These are phyloP conservation scores for Sporothrix globosa DNA, from an alignment of 2,329 filamentous ascomycete species.

Conservation along the genomic window DNA sequence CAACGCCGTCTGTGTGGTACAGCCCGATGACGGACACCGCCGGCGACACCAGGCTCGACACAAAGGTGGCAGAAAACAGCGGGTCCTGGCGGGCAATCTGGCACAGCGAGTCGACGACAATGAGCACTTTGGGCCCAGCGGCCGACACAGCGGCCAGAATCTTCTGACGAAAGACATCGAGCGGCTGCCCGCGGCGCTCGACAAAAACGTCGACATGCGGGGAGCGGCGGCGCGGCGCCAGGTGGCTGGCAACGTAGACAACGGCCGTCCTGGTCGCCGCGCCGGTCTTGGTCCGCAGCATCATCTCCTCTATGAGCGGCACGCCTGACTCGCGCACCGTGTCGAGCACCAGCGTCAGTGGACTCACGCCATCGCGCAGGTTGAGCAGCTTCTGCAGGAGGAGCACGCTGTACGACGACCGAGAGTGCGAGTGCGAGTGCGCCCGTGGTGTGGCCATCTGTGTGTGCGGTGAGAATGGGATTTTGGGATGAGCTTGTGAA, in stretches of 20 bases:
- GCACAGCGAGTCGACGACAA: constrained; percentile 81
- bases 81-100: constrained; percentile 60
- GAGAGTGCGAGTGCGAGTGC: constrained; percentile 37
- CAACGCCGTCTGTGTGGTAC: constrained; percentile 71
- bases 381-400: constrained; percentile 41
- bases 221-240: constrained; percentile 70
- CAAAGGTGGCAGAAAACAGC: constrained; percentile 66
- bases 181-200: constrained; percentile 61
- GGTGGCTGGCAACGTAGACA: constrained; percentile 68
- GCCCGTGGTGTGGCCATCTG: constrained; percentile 23
- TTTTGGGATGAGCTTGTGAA: no score
- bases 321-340: constrained; percentile 78
- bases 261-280: constrained; percentile 49
- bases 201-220: constrained; percentile 69
- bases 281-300: constrained; percentile 74
- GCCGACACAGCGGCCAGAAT: constrained; percentile 46
- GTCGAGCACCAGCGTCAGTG: constrained; percentile 84
- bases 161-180: constrained; percentile 61
- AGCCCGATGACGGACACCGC: constrained; percentile 72
- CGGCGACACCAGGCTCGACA: constrained; percentile 69
- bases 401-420: constrained; percentile 39
- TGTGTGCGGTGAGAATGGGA: background rate
- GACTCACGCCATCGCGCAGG: constrained; percentile 62
- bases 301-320: constrained; percentile 73
- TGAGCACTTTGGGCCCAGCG: constrained; percentile 53